phyloP scores from a whole-genome alignment of 129 eudicot species.

The Centaurea solstitialis region DNA sequence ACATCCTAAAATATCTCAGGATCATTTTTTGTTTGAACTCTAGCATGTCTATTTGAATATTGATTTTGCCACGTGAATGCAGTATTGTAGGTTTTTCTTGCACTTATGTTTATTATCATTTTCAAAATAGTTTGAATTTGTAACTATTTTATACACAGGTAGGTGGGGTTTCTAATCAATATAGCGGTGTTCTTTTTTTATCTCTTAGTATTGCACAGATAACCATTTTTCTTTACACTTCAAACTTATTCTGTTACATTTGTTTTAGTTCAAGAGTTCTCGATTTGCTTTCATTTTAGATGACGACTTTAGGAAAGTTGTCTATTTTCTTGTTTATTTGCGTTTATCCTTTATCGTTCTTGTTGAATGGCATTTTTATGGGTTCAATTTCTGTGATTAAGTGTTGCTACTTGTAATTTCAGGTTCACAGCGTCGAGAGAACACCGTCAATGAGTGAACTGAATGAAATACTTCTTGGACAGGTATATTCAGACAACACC shows the following conservation, averaged over 20 bases:
- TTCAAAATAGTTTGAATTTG: background rate
- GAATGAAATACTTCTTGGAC: slow-evolving; percentile 95
- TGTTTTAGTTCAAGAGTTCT: background rate
- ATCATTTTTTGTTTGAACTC: background rate
- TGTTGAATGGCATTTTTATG: slow-evolving; percentile 19
- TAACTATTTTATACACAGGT: background rate
- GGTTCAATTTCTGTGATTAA: slow-evolving; percentile 6
- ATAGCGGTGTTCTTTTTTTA: background rate
- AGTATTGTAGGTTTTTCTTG: background rate
- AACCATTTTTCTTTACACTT: background rate
- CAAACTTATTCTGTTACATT: background rate
- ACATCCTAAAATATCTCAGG: background rate
- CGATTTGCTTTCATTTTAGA: background rate
- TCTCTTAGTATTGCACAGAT: background rate
- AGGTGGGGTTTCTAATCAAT: background rate
- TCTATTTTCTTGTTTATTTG: background rate
- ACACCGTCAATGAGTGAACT: slow-evolving; percentile 98
- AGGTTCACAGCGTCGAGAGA: slow-evolving; percentile 93
- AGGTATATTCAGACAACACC: slow-evolving; percentile 47
- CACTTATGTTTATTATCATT: background rate
- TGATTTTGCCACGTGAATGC: slow-evolving; percentile 6
- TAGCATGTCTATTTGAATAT: background rate
- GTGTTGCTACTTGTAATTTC: slow-evolving; percentile 35
- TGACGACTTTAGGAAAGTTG: slow-evolving; percentile 4
- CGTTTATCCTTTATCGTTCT: background rate